Evolutionary conservation across 805 yeast genomes (phyloP).

Genomic region (Yarrowia osloensis): DNA sequence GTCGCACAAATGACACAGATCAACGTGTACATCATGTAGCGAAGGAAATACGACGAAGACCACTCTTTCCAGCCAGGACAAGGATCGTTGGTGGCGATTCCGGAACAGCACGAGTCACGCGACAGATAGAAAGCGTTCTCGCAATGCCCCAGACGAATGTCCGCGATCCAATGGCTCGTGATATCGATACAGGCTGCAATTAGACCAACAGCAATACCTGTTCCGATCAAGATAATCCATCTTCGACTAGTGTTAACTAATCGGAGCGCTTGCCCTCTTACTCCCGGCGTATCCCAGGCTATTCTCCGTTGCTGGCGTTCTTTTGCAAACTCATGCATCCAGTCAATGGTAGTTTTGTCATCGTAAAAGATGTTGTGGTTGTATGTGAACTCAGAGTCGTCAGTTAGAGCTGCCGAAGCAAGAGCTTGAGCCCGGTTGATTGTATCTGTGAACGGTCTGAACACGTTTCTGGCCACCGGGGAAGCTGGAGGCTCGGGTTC

Average conservation of each 20-base stretch:
- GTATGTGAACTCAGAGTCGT: slow-evolving; percentile 17
- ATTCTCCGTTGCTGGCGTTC: slow-evolving; percentile 36
- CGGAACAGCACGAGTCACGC: slow-evolving; percentile 75
- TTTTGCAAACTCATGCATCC: slow-evolving; percentile 43
- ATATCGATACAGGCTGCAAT: slow-evolving; percentile 79
- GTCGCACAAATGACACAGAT: slow-evolving; percentile 47
- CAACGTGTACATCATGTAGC: slow-evolving; percentile 46
- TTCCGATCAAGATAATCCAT: slow-evolving; percentile 69
- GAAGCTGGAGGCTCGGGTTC: slow-evolving; percentile 1
- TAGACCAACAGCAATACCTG: slow-evolving; percentile 73
- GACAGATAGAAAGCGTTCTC: slow-evolving; percentile 61
- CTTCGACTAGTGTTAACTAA: slow-evolving; percentile 45
- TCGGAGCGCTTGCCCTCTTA: slow-evolving; percentile 36
- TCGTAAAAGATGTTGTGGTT: slow-evolving; percentile 22
- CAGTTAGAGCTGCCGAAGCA: not conserved
- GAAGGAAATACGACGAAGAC: slow-evolving; percentile 43
- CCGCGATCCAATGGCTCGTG: slow-evolving; percentile 77
- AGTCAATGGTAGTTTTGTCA: slow-evolving; percentile 40
- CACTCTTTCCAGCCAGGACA: slow-evolving; percentile 47
- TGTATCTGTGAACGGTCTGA: slow-evolving; percentile 18
- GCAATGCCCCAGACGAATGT: slow-evolving; percentile 76
- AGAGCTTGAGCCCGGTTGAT: slow-evolving; percentile 11
- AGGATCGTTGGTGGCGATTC: slow-evolving; percentile 45
- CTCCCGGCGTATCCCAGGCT: slow-evolving; percentile 32
- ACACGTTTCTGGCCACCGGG: not conserved